Conservation (phyloP, 306 rosid species). For the Quercus ilex region DNA sequence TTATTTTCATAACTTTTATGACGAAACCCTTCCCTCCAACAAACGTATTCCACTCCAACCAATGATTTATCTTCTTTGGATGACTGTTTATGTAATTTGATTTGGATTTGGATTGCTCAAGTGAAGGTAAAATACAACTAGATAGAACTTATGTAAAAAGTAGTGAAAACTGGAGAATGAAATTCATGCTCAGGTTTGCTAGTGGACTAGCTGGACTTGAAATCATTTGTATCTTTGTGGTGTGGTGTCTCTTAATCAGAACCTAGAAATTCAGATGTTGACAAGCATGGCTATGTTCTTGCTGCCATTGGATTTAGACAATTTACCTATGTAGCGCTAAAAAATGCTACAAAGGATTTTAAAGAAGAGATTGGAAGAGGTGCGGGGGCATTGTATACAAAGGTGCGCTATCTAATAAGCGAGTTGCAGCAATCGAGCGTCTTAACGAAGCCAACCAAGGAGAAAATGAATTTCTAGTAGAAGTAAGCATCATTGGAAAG, state of each 20-base stretch:
- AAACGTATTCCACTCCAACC: no score
- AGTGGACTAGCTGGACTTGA: constrained; percentile 26
- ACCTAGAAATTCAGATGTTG: not conserved
- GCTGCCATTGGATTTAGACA: constrained; percentile 46
- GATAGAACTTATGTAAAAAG: constrained; percentile 18
- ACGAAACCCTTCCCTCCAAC: no score
- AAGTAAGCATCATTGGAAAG: constrained; percentile 30
- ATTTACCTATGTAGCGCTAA: constrained; percentile 43
- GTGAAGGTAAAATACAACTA: not conserved
- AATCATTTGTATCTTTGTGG: constrained; percentile 8
- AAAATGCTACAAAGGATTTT: constrained; percentile 40
- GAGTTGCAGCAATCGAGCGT: constrained; percentile 42
- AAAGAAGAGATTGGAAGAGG: constrained; percentile 60
- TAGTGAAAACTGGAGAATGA: constrained; percentile 20
- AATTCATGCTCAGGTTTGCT: constrained; percentile 42
- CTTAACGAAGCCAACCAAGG: constrained; percentile 27
- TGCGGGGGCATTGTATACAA: constrained; percentile 50
- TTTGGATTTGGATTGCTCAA: constrained; percentile 12
- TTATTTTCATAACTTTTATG: no score
- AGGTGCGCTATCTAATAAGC: constrained; percentile 34
- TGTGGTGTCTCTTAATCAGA: constrained; percentile 34
- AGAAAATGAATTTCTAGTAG: constrained; percentile 32
- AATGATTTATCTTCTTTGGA: no score
- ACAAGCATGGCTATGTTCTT: constrained; percentile 25
- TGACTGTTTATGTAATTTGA: no score